Base-by-base conservation (phyloP, 2,329 filamentous ascomycete species). In the Cadophora sp. region DNA sequence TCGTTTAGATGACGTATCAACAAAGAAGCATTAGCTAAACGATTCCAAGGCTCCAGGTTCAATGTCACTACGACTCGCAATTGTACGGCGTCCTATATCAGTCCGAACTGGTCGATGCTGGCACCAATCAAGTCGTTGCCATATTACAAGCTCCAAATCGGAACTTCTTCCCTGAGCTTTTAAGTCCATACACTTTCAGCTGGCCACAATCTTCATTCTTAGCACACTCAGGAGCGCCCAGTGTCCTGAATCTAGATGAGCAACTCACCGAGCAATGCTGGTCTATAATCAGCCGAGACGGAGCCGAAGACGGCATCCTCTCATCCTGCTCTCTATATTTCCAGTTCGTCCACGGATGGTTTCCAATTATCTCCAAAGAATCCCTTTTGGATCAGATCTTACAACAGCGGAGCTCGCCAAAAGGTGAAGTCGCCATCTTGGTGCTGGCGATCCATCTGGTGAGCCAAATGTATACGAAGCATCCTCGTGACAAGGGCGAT, bases 221-320 rank as follows among this genome's bases (percentile, higher is more conserved):
- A 16, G 9, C 12, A 16, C 4, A 5, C 22, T 43, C 31, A 16
- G 11, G 34, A 27, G 34, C 26, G 11, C 31, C 2, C 34, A 43
- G 56, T 16, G 37, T 40, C 2, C 46, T 62, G 19, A 55, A 27
- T 55, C n/a, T 62, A 34, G 63, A 65, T 26, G 63, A 65, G 37
- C 51, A 65, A 24, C 63, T 65, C 26, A 65, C 63, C 11, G 37
- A 58, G 26, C 63, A 65, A 19, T 65, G 51, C 40, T 65, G 63
- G 34, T 46, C 37, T 12, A 59, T 65, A 26, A 59, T 65, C 14
- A 65, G 26, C 63, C 34, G 63, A 9, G 53, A 59, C 12, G 63
- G 53, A 50, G 37, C 11, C 7, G 22, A 59, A 40, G 56, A 65
- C n/a, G 63, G 55, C 12, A 29, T 65, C 9, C 37, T 65, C 9